These are phyloP conservation scores for Colletotrichum magnum DNA, from an alignment of 2,329 filamentous ascomycete genomes.

Conservation along the genomic window DNA sequence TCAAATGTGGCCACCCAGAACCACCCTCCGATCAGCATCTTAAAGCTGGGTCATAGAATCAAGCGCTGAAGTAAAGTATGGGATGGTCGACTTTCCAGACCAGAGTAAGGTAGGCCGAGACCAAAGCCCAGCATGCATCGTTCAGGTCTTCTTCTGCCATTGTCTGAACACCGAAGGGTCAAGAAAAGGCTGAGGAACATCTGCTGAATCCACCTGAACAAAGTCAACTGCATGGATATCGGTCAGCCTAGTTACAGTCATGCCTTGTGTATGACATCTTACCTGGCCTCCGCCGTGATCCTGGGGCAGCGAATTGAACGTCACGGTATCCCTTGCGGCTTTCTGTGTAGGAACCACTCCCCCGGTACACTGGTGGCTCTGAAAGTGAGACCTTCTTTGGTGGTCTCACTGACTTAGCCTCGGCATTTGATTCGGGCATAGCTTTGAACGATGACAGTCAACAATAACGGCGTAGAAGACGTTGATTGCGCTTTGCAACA, in stretches of 20 bases:
- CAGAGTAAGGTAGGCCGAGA: too few species aligned
- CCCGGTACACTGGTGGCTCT: constrained; percentile 33
- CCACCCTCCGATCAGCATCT: not conserved
- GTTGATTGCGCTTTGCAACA: not conserved
- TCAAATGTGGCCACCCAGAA: not conserved
- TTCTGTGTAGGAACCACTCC: constrained; percentile 40
- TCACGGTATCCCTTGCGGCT: constrained; percentile 28
- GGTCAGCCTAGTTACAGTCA: constrained; percentile 2
- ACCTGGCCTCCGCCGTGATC: constrained; percentile 35
- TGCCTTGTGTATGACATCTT: not conserved
- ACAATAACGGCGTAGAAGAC: not conserved
- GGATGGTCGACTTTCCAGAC: too few species aligned
- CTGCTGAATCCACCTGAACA: constrained; percentile 42
- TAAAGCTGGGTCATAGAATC: too few species aligned
- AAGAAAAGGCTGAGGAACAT: constrained; percentile 43
- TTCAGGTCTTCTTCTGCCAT: constrained; percentile 31
- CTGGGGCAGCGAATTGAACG: constrained; percentile 36
- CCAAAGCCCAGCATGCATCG: too few species aligned
- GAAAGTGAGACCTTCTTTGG: constrained; percentile 23
- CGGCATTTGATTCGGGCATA: constrained; percentile 18
- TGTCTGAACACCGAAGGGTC: constrained; percentile 39
- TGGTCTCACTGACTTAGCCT: not conserved
- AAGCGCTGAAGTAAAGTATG: too few species aligned
- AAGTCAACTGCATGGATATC: constrained; percentile 28
- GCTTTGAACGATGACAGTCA: not conserved